Base-by-base conservation (phyloP, 1,139 yeast species). In the Yamadazyma sp. region DNA sequence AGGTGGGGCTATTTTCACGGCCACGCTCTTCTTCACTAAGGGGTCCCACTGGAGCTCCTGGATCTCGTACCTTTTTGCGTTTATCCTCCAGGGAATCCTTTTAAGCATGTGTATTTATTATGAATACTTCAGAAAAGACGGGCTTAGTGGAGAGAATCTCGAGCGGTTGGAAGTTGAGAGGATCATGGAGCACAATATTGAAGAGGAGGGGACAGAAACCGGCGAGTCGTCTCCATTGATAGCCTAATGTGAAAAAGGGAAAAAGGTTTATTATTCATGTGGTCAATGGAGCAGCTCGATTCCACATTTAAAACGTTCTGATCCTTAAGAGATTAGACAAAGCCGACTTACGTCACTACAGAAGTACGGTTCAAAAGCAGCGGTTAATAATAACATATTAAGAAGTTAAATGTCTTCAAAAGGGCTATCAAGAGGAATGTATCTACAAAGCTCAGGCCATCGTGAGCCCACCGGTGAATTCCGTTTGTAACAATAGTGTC, bases 11-110 rank as follows among this genome's bases (percentile, higher is more conserved):
- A 45, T 86, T 2, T 87, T 92, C 82, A 77, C 94, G 0, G 72
- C 79, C 12, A 80, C 87, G 2, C 64, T 88, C 39, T 83, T 79
- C 40, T 62, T 77, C 42, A 78, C 90, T 34, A 84, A 85, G 32
- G 94, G 89, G 1, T 79, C 92, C 1, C 78, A 79, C 45, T 87
- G 96, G 96, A 84, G 94, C 49, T 80, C 90, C 6, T 87, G 95
- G 95, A 60, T 86, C 24, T 86, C 95, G 5, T 85, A 82, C 52
- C 70, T 86, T 35, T 75, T 83, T 0, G 90, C 95, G 0, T 92
- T 92, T 0, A 48, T 65, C 2, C 59, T 85, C 20, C 96, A 88
- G 59, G 78, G 83, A 0, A 43, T 45, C 6, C 43, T 66, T 43
- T 61, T 64, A 47, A 35, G 50, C 11, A 57, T 67, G 50, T 67